phyloP scores from a whole-genome alignment of 371 early-diverging fungal genomes.

The Mortierella sp. region DNA sequence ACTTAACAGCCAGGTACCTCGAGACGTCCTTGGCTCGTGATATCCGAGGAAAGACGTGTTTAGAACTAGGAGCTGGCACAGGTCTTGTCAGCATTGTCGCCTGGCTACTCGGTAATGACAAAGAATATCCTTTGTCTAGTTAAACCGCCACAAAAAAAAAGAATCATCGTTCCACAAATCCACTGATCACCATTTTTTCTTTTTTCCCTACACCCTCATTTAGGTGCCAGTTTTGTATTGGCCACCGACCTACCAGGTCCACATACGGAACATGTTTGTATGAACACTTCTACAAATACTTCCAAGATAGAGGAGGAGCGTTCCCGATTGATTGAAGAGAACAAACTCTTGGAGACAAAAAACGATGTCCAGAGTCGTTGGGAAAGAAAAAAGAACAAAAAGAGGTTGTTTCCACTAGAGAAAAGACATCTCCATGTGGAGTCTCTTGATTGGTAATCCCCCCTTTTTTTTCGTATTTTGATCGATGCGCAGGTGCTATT shows the following conservation, averaged over 20 bases:
- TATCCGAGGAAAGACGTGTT: conserved; percentile 44
- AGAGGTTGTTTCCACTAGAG: conserved; percentile 5
- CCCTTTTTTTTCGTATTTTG: no score
- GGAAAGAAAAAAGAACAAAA: conserved; percentile 6
- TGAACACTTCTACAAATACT: conserved; percentile 23
- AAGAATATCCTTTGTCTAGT: no score
- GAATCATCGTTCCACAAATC: no score
- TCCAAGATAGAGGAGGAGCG: conserved; percentile 17
- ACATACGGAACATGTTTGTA: conserved; percentile 39
- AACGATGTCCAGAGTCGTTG: conserved; percentile 1
- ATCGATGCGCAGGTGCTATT: no score
- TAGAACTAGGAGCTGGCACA: conserved; percentile 57
- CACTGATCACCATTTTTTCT: not conserved
- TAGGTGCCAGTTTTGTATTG: conserved; percentile 31
- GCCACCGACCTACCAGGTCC: conserved; percentile 50
- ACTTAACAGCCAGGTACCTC: conserved; percentile 44
- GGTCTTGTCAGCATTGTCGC: conserved; percentile 57
- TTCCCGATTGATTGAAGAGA: conserved; percentile 1
- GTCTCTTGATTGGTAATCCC: conserved; percentile 44
- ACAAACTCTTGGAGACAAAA: no score
- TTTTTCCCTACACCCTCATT: no score
- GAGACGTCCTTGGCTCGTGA: conserved; percentile 22
- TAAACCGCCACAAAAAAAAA: no score
- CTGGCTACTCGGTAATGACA: conserved; percentile 25
- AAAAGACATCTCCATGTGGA: conserved; percentile 21